Conservation (phyloP, 2,329 filamentous ascomycete genomes). For the Plectosphaerella plurivora region DNA sequence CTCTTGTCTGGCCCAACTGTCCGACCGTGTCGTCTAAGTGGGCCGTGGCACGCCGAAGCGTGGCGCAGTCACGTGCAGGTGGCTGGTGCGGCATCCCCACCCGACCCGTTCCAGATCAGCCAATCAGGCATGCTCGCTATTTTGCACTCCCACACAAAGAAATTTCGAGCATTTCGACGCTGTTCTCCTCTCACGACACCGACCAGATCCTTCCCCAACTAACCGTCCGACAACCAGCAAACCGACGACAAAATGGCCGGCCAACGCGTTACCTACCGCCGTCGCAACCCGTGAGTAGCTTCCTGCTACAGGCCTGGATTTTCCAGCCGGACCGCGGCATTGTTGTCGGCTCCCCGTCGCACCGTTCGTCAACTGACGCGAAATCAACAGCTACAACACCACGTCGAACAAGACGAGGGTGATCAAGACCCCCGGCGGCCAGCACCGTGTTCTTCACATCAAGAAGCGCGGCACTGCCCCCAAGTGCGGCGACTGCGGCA, state of each 20-base stretch:
- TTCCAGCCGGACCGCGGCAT: not conserved
- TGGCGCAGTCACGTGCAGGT: no score
- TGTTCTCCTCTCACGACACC: no score
- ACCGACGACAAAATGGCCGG: constrained; percentile 52
- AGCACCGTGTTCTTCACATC: constrained; percentile 95
- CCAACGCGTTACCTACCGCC: constrained; percentile 64
- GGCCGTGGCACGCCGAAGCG: no score
- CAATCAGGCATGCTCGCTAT: constrained; percentile 9
- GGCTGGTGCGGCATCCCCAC: no score
- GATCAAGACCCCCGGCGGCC: constrained; percentile 93
- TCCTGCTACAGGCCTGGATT: not conserved
- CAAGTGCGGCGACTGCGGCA: constrained; percentile 99
- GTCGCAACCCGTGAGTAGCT: constrained; percentile 70
- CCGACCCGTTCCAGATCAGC: constrained; percentile 7
- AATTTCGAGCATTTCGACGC: no score
- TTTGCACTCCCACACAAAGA: constrained; percentile 32
- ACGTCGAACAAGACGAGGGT: constrained; percentile 94
- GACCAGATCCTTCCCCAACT: constrained; percentile 23
- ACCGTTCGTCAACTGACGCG: constrained; percentile 11
- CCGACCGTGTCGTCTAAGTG: no score
- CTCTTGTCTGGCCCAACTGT: no score
- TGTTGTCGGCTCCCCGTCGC: constrained; percentile 1
- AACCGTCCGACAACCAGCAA: constrained; percentile 22
- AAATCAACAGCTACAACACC: constrained; percentile 81
- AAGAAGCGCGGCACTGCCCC: constrained; percentile 98